phyloP scores from a whole-genome alignment of 2,329 filamentous ascomycete genomes.

The Fusarium staphyleae region DNA sequence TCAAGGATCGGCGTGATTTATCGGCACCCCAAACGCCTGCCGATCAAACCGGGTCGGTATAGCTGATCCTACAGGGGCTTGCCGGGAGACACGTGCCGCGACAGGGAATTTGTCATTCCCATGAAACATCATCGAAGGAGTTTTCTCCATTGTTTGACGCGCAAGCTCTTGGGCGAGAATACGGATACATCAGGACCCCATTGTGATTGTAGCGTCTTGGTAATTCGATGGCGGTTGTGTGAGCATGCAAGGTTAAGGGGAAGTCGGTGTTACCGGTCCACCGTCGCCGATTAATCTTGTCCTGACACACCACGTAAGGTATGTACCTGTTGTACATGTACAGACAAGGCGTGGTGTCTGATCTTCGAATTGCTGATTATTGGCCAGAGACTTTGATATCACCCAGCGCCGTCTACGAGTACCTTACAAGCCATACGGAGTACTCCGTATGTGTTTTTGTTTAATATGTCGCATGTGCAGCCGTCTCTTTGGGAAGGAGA shows the following conservation, averaged over 20 bases:
- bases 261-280: conserved; percentile 27
- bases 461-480: conserved; percentile 7
- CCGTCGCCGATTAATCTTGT: conserved; percentile 13
- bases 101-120: neutral
- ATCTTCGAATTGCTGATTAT: no score
- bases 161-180: conserved; percentile 15
- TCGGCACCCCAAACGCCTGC: conserved; percentile 30
- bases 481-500: conserved; percentile 3
- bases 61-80: conserved; percentile 24
- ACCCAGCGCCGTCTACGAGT: no score
- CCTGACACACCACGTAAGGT: conserved; percentile 10
- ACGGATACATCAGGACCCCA: neutral
- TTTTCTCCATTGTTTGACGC: conserved; percentile 31
- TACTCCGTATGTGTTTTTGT: neutral
- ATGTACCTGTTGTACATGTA: no score
- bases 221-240: conserved; percentile 26
- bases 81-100: neutral
- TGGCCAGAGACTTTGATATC: conserved; percentile 5
- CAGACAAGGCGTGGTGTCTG: conserved; percentile 3
- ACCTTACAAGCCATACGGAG: no score
- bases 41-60: conserved; percentile 35
- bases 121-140: conserved; percentile 10
- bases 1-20: conserved; percentile 24
- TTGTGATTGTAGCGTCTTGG: conserved; percentile 23
- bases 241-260: conserved; percentile 27